These are phyloP conservation scores for Chaetomiaceae sp. DNA, from an alignment of 2,329 filamentous ascomycete species.

Conservation along the genomic window DNA sequence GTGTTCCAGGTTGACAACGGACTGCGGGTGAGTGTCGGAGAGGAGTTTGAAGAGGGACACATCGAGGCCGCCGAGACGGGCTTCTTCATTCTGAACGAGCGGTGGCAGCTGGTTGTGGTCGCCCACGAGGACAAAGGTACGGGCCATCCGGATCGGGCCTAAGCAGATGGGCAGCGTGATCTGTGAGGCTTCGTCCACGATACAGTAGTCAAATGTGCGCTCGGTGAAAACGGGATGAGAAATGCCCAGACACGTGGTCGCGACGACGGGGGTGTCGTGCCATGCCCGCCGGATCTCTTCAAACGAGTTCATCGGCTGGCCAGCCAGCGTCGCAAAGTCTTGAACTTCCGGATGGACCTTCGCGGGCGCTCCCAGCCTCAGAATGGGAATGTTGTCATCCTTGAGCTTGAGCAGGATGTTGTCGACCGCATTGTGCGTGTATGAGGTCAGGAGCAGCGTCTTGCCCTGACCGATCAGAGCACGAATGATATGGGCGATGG, in stretches of 20 bases:
- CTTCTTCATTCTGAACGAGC: conserved; percentile 87
- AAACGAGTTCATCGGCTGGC: conserved; percentile 67
- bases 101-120: conserved; percentile 96
- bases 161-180: conserved; percentile 94
- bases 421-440: conserved; percentile 96
- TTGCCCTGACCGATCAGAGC: conserved; percentile 85
- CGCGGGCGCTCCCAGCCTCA: conserved; percentile 78
- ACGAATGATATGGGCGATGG: conserved; percentile 94
- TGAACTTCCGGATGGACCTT: conserved; percentile 88
- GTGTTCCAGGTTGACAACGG: conserved; percentile 87
- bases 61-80: conserved; percentile 79
- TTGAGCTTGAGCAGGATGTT: conserved; percentile 94
- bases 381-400: conserved; percentile 67
- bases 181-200: conserved; percentile 96
- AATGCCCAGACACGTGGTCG: conserved; percentile 90
- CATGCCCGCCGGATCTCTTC: conserved; percentile 81
- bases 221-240: conserved; percentile 84
- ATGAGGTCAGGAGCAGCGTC: conserved; percentile 87
- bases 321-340: conserved; percentile 75
- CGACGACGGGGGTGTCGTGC: conserved; percentile 82
- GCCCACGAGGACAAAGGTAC: conserved; percentile 89
- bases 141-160: conserved; percentile 87
- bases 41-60: conserved; percentile 90
- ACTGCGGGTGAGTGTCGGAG: conserved; percentile 79
- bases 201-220: conserved; percentile 93